phyloP scores from a whole-genome alignment of 2,329 filamentous ascomycete species.

The Penicillium sp. region DNA sequence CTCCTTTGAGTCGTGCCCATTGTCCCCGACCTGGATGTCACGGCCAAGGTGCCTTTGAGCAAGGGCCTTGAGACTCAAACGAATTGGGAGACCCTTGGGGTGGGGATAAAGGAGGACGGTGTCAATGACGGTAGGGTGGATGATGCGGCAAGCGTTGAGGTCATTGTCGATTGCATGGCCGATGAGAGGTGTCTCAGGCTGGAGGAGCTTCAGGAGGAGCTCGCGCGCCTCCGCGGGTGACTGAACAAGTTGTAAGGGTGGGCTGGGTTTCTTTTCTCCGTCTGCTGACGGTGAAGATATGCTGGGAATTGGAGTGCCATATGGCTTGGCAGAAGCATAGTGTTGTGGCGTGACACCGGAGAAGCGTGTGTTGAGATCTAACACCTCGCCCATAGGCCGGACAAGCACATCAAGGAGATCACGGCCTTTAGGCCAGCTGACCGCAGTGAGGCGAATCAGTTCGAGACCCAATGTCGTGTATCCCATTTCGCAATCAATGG shows the following conservation, averaged over 20 bases:
- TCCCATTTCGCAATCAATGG: constrained; percentile 97
- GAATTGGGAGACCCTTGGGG: constrained; percentile 66
- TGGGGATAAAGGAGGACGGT: constrained; percentile 84
- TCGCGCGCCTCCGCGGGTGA: constrained; percentile 72
- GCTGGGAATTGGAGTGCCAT: constrained; percentile 32
- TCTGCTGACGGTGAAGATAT: constrained; percentile 21
- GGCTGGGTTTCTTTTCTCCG: constrained; percentile 29
- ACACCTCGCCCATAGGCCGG: constrained; percentile 73
- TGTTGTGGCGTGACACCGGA: constrained; percentile 82
- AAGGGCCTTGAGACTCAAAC: constrained; percentile 74
- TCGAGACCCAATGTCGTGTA: constrained; percentile 88
- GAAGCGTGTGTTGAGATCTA: constrained; percentile 89
- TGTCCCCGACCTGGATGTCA: constrained; percentile 70
- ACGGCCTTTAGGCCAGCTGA: constrained; percentile 77
- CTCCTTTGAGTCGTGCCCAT: constrained; percentile 87
- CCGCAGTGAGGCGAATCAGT: constrained; percentile 82
- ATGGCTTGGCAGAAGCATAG: constrained; percentile 66
- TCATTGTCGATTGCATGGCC: constrained; percentile 97
- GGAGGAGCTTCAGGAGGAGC: constrained; percentile 72
- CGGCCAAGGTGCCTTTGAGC: constrained; percentile 67
- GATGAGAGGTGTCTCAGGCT: constrained; percentile 76
- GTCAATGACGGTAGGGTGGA: constrained; percentile 82
- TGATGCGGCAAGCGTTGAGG: constrained; percentile 76
- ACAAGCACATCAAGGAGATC: constrained; percentile 81
- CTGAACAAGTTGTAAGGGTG: constrained; percentile 67